Evolutionary conservation across 495 filamentous ascomycete genomes (phyloP).

Genomic region (Penicillium antarcticum): DNA sequence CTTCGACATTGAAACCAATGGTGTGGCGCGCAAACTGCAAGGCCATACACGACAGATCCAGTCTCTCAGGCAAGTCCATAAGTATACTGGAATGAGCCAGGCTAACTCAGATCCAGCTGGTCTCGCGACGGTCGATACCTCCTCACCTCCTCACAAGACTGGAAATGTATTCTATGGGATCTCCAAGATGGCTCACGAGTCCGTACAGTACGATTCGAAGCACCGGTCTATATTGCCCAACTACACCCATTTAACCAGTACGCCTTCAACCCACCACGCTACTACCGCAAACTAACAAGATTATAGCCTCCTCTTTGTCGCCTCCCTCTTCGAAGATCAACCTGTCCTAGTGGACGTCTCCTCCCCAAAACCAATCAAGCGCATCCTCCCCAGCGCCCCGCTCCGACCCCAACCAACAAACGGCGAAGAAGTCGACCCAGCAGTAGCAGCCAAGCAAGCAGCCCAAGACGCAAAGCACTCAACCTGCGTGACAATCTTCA

Average conservation of each 20-base stretch:
- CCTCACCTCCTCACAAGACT: conserved; percentile 91
- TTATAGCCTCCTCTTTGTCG: conserved; percentile 71
- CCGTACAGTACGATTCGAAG: conserved; percentile 77
- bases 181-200: conserved; percentile 67
- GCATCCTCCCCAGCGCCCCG: conserved; percentile 76
- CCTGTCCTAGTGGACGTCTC: conserved; percentile 83
- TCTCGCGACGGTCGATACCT: conserved; percentile 87
- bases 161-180: conserved; percentile 95
- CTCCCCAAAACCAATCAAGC: conserved; percentile 60
- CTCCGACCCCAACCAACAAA: conserved; percentile 56
- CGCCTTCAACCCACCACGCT: conserved; percentile 18
- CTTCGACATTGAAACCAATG: conserved; percentile 95
- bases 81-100: not conserved
- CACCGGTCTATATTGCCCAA: conserved; percentile 92
- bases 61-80: conserved; percentile 57
- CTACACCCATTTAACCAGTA: conserved; percentile 90
- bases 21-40: conserved; percentile 85
- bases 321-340: conserved; percentile 88
- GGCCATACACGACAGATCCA: conserved; percentile 91
- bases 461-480: conserved; percentile 90
- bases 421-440: conserved; percentile 59
- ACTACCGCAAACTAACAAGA: conserved; percentile 4
- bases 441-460: conserved; percentile 74
- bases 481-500: conserved; percentile 88
- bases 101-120: conserved; percentile 62